phyloP scores from a whole-genome alignment of 2,329 filamentous ascomycete genomes.

The Cladorrhinum sp. region DNA sequence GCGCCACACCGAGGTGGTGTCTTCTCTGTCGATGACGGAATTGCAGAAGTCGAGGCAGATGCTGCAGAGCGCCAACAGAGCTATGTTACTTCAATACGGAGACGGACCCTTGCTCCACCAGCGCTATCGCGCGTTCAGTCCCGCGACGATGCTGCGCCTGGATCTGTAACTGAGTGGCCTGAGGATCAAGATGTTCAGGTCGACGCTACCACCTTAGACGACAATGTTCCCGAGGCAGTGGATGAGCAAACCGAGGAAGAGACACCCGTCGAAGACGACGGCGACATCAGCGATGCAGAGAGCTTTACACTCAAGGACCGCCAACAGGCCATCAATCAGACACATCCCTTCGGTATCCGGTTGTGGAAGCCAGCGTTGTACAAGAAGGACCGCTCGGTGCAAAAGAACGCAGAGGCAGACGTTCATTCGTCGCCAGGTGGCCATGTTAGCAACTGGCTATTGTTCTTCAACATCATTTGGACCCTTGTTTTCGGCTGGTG shows the following conservation, averaged over 20 bases:
- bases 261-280: conserved; percentile 41
- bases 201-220: conserved; percentile 16
- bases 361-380: conserved; percentile 99
- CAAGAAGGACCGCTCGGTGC: conserved; percentile 95
- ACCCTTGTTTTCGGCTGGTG: conserved; percentile 94
- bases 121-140: conserved; percentile 32
- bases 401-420: conserved; percentile 92
- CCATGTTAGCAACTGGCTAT: conserved; percentile 77
- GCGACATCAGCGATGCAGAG: conserved; percentile 82
- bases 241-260: conserved; percentile 34
- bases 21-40: conserved; percentile 89
- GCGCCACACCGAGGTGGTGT: conserved; percentile 77
- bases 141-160: conserved; percentile 27
- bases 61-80: conserved; percentile 47
- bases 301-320: conserved; percentile 97
- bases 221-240: conserved; percentile 32
- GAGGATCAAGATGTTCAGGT: conserved; percentile 21
- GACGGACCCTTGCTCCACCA: conserved; percentile 35
- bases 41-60: conserved; percentile 74
- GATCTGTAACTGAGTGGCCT: conserved; percentile 17
- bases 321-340: conserved; percentile 97
- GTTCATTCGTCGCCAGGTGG: conserved; percentile 94
- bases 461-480: conserved; percentile 88
- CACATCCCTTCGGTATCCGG: conserved; percentile 96
- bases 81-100: conserved; percentile 39